These are phyloP conservation scores for Fonticula alba DNA, from an alignment of 78 protist species.

Conservation along the genomic window DNA sequence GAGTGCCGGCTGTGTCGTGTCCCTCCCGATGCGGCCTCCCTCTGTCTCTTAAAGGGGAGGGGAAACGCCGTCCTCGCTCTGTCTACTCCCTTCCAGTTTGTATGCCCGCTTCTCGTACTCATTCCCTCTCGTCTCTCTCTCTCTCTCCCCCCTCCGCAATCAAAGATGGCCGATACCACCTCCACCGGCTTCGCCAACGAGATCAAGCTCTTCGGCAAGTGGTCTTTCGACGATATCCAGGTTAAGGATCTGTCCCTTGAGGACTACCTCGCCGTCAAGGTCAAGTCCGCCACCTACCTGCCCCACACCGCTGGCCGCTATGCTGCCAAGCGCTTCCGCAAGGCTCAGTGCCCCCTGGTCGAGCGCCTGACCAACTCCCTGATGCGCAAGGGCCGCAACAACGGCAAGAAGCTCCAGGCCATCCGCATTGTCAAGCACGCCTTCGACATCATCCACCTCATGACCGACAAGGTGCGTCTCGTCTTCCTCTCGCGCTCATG, in stretches of 20 bases:
- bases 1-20: no score
- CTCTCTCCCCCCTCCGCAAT: no score
- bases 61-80: no score
- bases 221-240: conserved; percentile 57
- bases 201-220: conserved; percentile 51
- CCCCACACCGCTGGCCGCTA: conserved; percentile 99
- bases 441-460: conserved; percentile 95
- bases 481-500: no score
- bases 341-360: conserved; percentile 98
- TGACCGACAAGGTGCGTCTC: conserved; percentile 88
- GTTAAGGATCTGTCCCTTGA: conserved; percentile 43
- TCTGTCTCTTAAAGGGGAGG: no score
- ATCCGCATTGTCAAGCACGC: conserved; percentile 92
- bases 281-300: conserved; percentile 48
- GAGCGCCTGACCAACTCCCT: conserved; percentile 88
- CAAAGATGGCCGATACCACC: no score
- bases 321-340: conserved; percentile 88
- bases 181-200: no score
- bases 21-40: no score
- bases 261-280: conserved; percentile 83
- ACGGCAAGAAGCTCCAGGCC: conserved; percentile 99
- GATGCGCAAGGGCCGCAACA: conserved; percentile 98
- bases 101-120: no score
- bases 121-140: no score
- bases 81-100: no score